Conservation (phyloP, 2,329 filamentous ascomycete species). For the Trichoderma pleuroti region DNA sequence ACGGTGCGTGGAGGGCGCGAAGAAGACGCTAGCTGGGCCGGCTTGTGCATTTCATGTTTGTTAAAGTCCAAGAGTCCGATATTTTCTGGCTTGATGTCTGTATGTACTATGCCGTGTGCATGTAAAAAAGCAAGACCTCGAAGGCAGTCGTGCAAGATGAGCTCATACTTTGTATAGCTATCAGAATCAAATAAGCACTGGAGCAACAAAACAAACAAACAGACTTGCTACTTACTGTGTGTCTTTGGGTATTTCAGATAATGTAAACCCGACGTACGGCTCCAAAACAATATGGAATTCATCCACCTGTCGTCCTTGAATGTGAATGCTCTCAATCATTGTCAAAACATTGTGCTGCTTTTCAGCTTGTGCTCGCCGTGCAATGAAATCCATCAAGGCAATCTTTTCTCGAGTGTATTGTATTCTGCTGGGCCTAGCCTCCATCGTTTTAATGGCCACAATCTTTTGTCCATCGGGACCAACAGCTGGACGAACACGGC, state of each 20-base stretch:
- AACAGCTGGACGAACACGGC: neutral
- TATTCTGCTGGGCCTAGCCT: neutral
- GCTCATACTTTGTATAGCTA: neutral
- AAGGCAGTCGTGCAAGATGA: neutral
- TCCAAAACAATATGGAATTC: neutral
- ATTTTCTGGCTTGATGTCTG: neutral
- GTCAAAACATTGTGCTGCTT: neutral
- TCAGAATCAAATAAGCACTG: neutral
- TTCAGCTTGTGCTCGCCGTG: neutral
- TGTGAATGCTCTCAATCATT: neutral
- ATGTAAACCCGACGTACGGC: neutral
- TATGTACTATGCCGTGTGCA: neutral
- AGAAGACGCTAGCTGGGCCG: neutral
- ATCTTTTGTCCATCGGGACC: neutral
- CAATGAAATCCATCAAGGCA: neutral
- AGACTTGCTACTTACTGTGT: neutral
- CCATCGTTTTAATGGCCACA: neutral
- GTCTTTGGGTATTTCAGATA: neutral
- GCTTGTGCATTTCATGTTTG: neutral
- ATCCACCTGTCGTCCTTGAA: neutral
- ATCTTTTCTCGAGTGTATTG: neutral
- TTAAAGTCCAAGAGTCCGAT: neutral
- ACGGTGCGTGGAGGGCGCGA: neutral
- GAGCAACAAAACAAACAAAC: neutral
- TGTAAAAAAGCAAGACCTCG: neutral